These are phyloP conservation scores for Arthrobotrys iridis DNA, from an alignment of 2,329 filamentous ascomycete species.

Conservation along the genomic window DNA sequence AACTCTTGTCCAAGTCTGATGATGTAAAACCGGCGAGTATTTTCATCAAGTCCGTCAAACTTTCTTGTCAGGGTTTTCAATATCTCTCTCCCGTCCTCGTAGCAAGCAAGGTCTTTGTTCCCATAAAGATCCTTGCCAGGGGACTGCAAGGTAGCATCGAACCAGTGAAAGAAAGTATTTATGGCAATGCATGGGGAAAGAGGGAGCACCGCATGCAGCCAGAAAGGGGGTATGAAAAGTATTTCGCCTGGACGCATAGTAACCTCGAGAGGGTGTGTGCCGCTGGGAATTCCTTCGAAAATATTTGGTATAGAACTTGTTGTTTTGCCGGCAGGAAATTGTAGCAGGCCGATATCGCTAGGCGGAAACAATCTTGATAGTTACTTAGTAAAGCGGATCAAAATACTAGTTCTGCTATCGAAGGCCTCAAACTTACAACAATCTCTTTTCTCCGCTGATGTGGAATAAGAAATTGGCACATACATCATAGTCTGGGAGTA, in stretches of 20 bases:
- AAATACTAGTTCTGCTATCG: not conserved
- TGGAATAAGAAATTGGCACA: constrained; percentile 90
- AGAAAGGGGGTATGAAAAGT: constrained; percentile 82
- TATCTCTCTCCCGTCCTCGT: constrained; percentile 81
- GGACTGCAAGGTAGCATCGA: constrained; percentile 72
- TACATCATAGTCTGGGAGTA: constrained; percentile 66
- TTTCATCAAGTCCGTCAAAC: constrained; percentile 67
- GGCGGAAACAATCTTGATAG: constrained; percentile 80
- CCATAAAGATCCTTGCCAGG: constrained; percentile 84
- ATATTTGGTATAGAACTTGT: constrained; percentile 82
- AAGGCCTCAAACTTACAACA: constrained; percentile 36
- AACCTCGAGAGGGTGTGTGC: constrained; percentile 71
- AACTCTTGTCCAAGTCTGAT: constrained; percentile 77
- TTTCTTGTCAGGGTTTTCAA: constrained; percentile 72
- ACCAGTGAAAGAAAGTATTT: constrained; percentile 86
- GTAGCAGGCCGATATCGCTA: constrained; percentile 74
- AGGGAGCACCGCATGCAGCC: constrained; percentile 80
- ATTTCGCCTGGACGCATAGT: constrained; percentile 76
- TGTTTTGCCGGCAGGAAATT: constrained; percentile 79
- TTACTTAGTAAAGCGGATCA: not conserved
- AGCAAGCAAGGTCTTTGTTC: constrained; percentile 83
- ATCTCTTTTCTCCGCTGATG: constrained; percentile 74
- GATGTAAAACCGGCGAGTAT: constrained; percentile 79
- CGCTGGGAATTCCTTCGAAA: constrained; percentile 62
- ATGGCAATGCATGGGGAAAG: constrained; percentile 74